phyloP scores from a whole-genome alignment of 2,329 filamentous ascomycete species.

The Nannizzia gypsea region DNA sequence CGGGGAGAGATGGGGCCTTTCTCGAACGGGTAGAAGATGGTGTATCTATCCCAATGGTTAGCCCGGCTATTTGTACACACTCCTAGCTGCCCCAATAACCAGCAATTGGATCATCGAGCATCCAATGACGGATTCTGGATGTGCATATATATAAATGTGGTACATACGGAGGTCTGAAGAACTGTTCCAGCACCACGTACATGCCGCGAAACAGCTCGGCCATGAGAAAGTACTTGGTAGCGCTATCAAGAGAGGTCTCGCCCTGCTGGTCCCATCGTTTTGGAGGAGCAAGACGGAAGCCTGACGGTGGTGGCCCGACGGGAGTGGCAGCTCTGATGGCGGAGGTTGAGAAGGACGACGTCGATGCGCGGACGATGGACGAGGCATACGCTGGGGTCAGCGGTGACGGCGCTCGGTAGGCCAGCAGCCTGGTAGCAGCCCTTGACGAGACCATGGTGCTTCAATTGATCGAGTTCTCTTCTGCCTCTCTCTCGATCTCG shows the following conservation, averaged over 20 bases:
- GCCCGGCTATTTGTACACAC: not conserved
- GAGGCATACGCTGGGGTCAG: constrained; percentile 17
- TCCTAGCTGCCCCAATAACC: not conserved
- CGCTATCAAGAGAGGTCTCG: constrained; percentile 67
- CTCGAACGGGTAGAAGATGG: constrained; percentile 97
- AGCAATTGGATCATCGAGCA: not conserved
- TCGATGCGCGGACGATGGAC: constrained; percentile 28
- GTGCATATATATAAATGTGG: not conserved
- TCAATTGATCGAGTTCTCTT: constrained; percentile 5
- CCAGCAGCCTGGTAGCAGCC: constrained; percentile 34
- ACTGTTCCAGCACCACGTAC: constrained; percentile 96
- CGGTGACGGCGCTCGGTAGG: constrained; percentile 28
- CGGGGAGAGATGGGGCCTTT: constrained; percentile 97
- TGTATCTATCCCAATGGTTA: constrained; percentile 53
- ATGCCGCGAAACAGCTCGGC: constrained; percentile 94
- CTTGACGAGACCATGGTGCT: constrained; percentile 35
- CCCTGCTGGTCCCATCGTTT: constrained; percentile 69
- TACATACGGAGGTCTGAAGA: constrained; percentile 92
- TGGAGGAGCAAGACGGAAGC: constrained; percentile 64
- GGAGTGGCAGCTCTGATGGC: constrained; percentile 54
- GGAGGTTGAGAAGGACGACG: constrained; percentile 47
- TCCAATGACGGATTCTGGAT: not conserved
- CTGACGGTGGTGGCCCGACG: constrained; percentile 62
- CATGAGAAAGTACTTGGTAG: constrained; percentile 89
- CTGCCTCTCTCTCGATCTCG: not conserved